These are phyloP conservation scores for Chernovozyma sophiae-reginae DNA, from an alignment of 1,139 yeast genomes.

Conservation along the genomic window DNA sequence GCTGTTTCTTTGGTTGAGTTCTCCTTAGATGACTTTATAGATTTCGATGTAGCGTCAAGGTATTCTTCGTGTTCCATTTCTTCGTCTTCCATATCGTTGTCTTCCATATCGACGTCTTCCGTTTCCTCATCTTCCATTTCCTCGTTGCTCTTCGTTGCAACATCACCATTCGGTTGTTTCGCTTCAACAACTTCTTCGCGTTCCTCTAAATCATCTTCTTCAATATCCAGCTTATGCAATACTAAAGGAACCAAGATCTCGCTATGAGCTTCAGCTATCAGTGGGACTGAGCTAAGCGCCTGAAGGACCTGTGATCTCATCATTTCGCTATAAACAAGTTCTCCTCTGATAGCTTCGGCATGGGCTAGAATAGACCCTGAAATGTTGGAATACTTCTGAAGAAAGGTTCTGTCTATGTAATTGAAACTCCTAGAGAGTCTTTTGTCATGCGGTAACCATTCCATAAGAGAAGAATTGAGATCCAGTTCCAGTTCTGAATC, in stretches of 20 bases:
- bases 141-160: neutral
- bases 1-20: neutral
- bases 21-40: neutral
- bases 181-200: constrained; percentile 12
- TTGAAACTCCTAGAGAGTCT: constrained; percentile 26
- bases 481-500: constrained; percentile 5
- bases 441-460: constrained; percentile 29
- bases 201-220: constrained; percentile 20
- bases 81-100: constrained; percentile 12
- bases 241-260: constrained; percentile 53
- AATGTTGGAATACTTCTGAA: constrained; percentile 20
- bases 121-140: constrained; percentile 9
- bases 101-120: constrained; percentile 15
- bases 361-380: constrained; percentile 30
- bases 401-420: constrained; percentile 17
- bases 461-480: constrained; percentile 7
- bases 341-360: constrained; percentile 31
- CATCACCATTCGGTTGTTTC: constrained; percentile 7
- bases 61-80: constrained; percentile 1
- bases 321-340: constrained; percentile 30
- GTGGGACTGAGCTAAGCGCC: constrained; percentile 52
- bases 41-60: constrained; percentile 1
- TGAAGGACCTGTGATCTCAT: constrained; percentile 47
- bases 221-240: constrained; percentile 28
- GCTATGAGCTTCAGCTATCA: constrained; percentile 63